A percentile compares a stretch with the other conserved stretches of the same genome.
These are phyloP conservation scores for Gentiana straminea DNA, from an alignment of 257 asterid genomes.

Conservation along the genomic window DNA sequence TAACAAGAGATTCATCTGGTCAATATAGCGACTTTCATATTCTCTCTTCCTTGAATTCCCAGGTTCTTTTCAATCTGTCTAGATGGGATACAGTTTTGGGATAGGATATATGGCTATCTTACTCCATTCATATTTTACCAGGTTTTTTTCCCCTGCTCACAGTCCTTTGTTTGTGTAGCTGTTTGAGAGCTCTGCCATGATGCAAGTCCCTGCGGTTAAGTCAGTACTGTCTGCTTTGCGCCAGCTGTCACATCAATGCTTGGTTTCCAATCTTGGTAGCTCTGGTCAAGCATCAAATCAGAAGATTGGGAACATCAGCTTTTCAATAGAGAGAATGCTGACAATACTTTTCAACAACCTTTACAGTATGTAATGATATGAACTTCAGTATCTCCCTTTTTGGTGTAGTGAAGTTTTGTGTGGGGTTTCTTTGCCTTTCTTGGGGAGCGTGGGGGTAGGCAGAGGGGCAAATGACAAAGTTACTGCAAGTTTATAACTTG, in stretches of 20 bases:
- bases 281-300: slow-evolving; percentile 66
- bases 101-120: not conserved
- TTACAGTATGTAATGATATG: slow-evolving; percentile 53
- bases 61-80: slow-evolving; percentile 33
- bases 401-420: not conserved
- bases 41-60: slow-evolving; percentile 86
- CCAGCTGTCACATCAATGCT: slow-evolving; percentile 72
- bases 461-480: no score
- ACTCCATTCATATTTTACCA: not conserved
- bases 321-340: slow-evolving; percentile 84
- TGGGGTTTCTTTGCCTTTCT: slow-evolving; percentile 6
- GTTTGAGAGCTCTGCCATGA: slow-evolving; percentile 90
- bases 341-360: slow-evolving; percentile 80
- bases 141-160: not conserved
- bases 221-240: slow-evolving; percentile 92
- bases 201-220: slow-evolving; percentile 83
- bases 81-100: slow-evolving; percentile 1
- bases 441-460: no score
- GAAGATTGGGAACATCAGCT: slow-evolving; percentile 71
- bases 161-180: slow-evolving; percentile 31
- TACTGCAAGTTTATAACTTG: no score
- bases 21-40: slow-evolving; percentile 90
- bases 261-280: slow-evolving; percentile 55
- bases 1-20: slow-evolving; percentile 86
- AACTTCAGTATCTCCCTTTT: not conserved